Conservation (phyloP, 2,329 filamentous ascomycete species). For the Aureobasidium sp. region DNA sequence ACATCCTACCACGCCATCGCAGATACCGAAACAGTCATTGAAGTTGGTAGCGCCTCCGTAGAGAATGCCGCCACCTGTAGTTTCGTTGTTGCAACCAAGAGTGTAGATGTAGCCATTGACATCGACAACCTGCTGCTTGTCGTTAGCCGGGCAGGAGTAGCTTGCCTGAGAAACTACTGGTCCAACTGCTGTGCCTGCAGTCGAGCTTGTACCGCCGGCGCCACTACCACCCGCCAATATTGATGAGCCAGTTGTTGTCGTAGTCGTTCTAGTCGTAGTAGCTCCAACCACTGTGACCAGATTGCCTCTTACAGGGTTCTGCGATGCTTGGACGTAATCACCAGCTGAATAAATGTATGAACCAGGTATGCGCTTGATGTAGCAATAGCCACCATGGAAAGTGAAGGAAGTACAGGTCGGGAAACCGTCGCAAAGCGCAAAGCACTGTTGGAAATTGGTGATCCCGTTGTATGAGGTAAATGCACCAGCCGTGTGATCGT, state of each 20-base stretch:
- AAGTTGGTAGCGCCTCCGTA: not conserved
- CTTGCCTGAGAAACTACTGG: not conserved
- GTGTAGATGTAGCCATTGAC: not conserved
- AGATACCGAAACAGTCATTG: conserved; percentile 19
- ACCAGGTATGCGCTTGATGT: not conserved
- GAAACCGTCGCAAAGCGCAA: not conserved
- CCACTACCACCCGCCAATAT: no score
- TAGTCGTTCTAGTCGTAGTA: not conserved
- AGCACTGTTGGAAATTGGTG: not conserved
- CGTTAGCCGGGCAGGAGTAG: conserved; percentile 7
- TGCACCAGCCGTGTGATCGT: not conserved
- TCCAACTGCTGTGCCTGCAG: no score
- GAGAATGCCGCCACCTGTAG: not conserved
- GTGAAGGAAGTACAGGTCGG: conserved; percentile 2
- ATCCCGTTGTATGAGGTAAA: no score
- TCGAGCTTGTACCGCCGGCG: no score
- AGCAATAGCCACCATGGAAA: not conserved
- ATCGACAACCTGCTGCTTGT: not conserved
- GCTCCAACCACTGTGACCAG: not conserved
- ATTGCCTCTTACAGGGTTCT: conserved; percentile 8
- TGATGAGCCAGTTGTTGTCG: not conserved
- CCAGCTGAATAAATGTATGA: not conserved
- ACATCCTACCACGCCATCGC: conserved; percentile 13
- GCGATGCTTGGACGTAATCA: not conserved
- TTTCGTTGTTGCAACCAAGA: conserved; percentile 1